Evolutionary conservation across 2,329 filamentous ascomycete species (phyloP).

Genomic region (Ascochyta pisi): DNA sequence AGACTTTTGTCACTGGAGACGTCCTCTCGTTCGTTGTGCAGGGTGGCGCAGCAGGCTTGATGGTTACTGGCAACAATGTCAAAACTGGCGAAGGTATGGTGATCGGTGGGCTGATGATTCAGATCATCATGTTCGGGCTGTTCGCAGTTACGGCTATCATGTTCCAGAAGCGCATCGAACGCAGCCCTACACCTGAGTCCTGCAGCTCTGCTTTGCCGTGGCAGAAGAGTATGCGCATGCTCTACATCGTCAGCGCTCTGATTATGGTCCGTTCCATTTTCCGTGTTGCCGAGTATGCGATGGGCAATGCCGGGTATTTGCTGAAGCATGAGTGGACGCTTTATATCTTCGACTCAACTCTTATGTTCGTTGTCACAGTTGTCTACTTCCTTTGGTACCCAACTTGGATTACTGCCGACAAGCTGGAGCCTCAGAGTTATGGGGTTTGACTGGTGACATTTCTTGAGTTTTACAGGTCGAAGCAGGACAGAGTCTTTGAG

Average conservation of each 20-base stretch:
- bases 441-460: neutral
- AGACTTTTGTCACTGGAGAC: slow-evolving; percentile 54
- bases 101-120: slow-evolving; percentile 54
- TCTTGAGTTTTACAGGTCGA: neutral
- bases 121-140: slow-evolving; percentile 56
- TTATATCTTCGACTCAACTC: slow-evolving; percentile 56
- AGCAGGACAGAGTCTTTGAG: neutral
- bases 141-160: slow-evolving; percentile 45
- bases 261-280: slow-evolving; percentile 60
- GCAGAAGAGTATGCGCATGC: slow-evolving; percentile 41
- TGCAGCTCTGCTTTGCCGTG: slow-evolving; percentile 16
- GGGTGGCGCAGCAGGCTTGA: slow-evolving; percentile 49
- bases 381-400: slow-evolving; percentile 18
- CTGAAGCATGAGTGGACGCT: slow-evolving; percentile 55
- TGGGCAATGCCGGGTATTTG: slow-evolving; percentile 56
- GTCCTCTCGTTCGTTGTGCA: slow-evolving; percentile 54
- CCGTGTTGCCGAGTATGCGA: slow-evolving; percentile 58
- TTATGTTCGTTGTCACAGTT: slow-evolving; percentile 53
- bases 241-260: slow-evolving; percentile 57
- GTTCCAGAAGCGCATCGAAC: slow-evolving; percentile 14
- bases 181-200: slow-evolving; percentile 18
- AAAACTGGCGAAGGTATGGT: slow-evolving; percentile 48
- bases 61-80: slow-evolving; percentile 31
- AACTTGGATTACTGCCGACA: slow-evolving; percentile 5
- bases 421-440: slow-evolving; percentile 11